Conservation (phyloP, 192 early-diverging fungal species). For the Coemansia sp. region DNA sequence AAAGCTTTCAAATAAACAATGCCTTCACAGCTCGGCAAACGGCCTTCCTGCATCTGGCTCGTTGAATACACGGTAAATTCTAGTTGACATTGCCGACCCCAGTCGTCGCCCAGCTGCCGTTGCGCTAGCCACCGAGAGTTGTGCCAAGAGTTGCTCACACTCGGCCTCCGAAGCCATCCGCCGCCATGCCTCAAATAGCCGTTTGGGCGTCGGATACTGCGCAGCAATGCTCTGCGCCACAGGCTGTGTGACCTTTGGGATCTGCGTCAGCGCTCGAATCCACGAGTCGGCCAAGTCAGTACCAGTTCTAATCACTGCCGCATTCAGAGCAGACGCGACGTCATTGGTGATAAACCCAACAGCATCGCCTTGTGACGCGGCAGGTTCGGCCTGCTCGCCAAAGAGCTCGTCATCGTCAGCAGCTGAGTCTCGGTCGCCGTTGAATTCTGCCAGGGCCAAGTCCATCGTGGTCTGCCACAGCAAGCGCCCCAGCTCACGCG, state of each 20-base stretch:
- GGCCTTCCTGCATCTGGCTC: conserved; percentile 32
- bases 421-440: background rate
- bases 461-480: conserved; percentile 42
- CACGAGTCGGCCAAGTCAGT: conserved; percentile 41
- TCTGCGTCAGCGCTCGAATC: conserved; percentile 41
- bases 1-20: background rate
- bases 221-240: conserved; percentile 39
- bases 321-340: conserved; percentile 16
- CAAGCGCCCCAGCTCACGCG: conserved; percentile 27
- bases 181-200: conserved; percentile 40
- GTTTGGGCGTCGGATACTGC: conserved; percentile 33
- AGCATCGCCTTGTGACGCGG: background rate
- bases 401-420: background rate
- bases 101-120: conserved; percentile 27
- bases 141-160: conserved; percentile 31
- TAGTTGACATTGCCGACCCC: conserved; percentile 32
- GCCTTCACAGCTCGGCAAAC: conserved; percentile 23
- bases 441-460: conserved; percentile 26
- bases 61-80: conserved; percentile 38
- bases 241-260: conserved; percentile 41
- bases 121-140: conserved; percentile 21
- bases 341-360: conserved; percentile 24
- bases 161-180: background rate
- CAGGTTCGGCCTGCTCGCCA: background rate
- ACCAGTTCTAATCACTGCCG: conserved; percentile 30